Evolutionary conservation across 805 yeast species (phyloP).

Genomic region (Saturnispora quitensis): DNA sequence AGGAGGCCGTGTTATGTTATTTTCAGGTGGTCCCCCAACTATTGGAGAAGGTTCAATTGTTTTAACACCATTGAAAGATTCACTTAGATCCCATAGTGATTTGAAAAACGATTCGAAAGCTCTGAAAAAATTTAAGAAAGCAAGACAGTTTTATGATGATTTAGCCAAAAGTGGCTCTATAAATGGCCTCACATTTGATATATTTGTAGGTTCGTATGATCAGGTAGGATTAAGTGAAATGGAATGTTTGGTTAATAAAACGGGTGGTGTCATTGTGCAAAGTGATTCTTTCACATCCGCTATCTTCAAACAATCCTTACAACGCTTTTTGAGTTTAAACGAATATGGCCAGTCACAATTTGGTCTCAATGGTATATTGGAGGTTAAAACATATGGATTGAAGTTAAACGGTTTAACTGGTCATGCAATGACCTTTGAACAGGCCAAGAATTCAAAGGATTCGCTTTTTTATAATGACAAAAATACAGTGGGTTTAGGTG

Average conservation of each 20-base stretch:
- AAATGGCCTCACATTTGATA: slow-evolving; percentile 46
- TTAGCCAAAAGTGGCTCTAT: slow-evolving; percentile 39
- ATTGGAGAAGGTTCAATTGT: slow-evolving; percentile 58
- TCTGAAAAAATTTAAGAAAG: slow-evolving; percentile 34
- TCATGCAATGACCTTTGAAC: slow-evolving; percentile 42
- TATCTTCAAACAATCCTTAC: slow-evolving; percentile 57
- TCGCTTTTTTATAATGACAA: slow-evolving; percentile 12
- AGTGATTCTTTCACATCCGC: slow-evolving; percentile 60
- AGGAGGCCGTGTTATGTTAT: slow-evolving; percentile 47
- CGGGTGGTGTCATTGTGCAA: slow-evolving; percentile 57
- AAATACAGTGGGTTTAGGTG: slow-evolving; percentile 38
- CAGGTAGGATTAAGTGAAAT: slow-evolving; percentile 62
- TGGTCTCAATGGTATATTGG: slow-evolving; percentile 54
- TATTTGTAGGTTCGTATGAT: slow-evolving; percentile 60
- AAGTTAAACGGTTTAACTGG: slow-evolving; percentile 55
- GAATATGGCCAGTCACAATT: slow-evolving; percentile 34
- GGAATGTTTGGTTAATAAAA: slow-evolving; percentile 46
- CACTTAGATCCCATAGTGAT: slow-evolving; percentile 60
- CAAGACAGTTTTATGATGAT: slow-evolving; percentile 38
- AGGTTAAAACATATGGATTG: slow-evolving; percentile 44
- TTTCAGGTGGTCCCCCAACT: slow-evolving; percentile 59
- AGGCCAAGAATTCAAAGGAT: background rate
- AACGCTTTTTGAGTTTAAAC: slow-evolving; percentile 34
- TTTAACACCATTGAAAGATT: slow-evolving; percentile 45
- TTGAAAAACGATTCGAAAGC: slow-evolving; percentile 35